Base-by-base conservation (phyloP, 176 grass and related monocot species). In the Avena insularis region DNA sequence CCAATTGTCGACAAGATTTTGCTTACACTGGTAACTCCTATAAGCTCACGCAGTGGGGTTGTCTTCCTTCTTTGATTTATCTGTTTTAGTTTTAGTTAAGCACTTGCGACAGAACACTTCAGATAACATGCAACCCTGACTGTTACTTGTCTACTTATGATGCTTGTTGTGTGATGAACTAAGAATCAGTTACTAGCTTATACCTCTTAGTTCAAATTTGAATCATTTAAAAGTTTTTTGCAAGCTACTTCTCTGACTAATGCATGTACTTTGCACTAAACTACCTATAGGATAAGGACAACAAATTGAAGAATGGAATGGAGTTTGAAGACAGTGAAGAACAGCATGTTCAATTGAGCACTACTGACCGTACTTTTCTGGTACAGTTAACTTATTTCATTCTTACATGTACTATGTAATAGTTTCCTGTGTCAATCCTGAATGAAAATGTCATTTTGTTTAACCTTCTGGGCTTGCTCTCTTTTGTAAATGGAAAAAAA, bases 241-340 rank as follows among this genome's bases (percentile, higher is more conserved):
- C 19, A 50, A 69, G 35, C 72, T 81, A 61, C 25, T 50, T 79
- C 48, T 50, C 83, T 84, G 49, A 82, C 50, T 62, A 77, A 57
- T 58, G 38, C 25, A 21, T 82, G 55, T 90, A 67, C 25, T 88
- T 87, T 89, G 9, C 13, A 46, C 25, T 75, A 49, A 79, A 86
- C 54, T 54, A 76, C 25, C 63, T 25, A 79, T 88, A 97, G 96
- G 88, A 92, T 73, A 87, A 86, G 82, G 96, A 98, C 61, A 98
- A 86, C 82, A 98, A 96, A 87, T 63, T 95, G 89, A 98, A 93
- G 87, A 95, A 92, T 89, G 96, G 96, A 63, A 84, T 95, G 79
- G 92, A 94, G 47, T 69, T 90, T 83, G 86, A 88, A 80, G 96
- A 92, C 82, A 80, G 5, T 33, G 84, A 90, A 89, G 86, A 92